Base-by-base conservation (phyloP, 2,329 filamentous ascomycete genomes). In the Aspergillus sp. region DNA sequence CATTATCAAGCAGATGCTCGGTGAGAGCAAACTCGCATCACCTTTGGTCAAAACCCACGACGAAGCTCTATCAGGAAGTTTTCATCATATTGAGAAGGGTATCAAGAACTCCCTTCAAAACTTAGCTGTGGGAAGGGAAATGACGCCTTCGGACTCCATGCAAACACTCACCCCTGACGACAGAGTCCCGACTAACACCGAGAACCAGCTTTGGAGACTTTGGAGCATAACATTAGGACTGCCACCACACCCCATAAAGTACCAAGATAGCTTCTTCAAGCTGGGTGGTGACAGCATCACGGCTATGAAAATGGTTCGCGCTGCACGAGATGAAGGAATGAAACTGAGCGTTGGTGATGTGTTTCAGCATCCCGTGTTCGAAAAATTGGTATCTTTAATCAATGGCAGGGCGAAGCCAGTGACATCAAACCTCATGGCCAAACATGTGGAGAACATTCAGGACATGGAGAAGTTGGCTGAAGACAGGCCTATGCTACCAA, bases 261-360 rank as follows among this genome's bases (percentile, higher is more conserved):
- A 67, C 33, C 70, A 74, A 25, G 73, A 75, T 45, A 78, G 72
- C 59, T 80, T 80, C 67, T 77, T 77, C 64, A 71, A 74, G 35
- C 52, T 77, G 17, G 75, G 75, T 9, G 75, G 75, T 27, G 75
- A 77, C 54, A 76, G 73, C 59, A 75, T 77, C 51, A 71, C 69
- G 21, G 75, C 75, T 6, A 77, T 77, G 74, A 75, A 70, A 44
- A 70, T 77, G 62, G 75, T 75, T 19, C 72, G 73, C 48, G 73
- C 71, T 31, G 75, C 74, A 31, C 70, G 74, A 6, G 73, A 76
- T 33, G 70, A 74, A 21, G 75, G 75, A 14, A 55, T 77, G 51
- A 67, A 68, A 25, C 65, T 80, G 50, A 77, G 75, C 6, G 76
- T 79, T 17, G 74, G 75, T 5, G 75, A 78, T 62, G 73, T 78